Conservation (phyloP, 768 basidiomycete species). For the Lactarius sanguifluus region DNA sequence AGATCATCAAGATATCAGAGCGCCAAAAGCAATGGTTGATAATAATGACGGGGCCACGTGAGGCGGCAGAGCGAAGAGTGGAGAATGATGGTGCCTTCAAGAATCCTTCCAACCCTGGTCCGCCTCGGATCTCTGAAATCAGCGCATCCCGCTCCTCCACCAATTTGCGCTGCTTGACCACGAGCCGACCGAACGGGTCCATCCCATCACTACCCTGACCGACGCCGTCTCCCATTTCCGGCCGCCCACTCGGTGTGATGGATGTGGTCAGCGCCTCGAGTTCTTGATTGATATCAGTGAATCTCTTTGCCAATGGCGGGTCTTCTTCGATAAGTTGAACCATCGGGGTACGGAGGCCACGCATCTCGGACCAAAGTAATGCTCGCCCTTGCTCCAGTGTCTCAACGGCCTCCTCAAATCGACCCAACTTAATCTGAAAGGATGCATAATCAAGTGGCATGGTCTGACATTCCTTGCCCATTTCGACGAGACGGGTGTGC, state of each 20-base stretch:
- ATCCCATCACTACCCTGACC: not conserved
- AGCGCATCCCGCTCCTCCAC: constrained; percentile 1
- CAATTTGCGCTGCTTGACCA: not conserved
- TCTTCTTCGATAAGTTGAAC: not conserved
- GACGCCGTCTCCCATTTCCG: not conserved
- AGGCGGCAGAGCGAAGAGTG: not conserved
- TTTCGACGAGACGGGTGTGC: not conserved
- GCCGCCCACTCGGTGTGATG: not conserved
- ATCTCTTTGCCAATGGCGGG: not conserved
- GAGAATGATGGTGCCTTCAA: not conserved
- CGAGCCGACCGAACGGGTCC: not conserved
- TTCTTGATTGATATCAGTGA: not conserved
- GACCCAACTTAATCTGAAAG: constrained; percentile 6
- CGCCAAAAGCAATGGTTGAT: constrained; percentile 7
- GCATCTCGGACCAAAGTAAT: constrained; percentile 14
- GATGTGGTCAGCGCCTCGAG: not conserved
- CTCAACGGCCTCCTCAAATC: constrained; percentile 15
- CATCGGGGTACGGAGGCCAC: constrained; percentile 2
- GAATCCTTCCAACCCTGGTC: constrained; percentile 8
- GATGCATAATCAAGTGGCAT: constrained; percentile 11
- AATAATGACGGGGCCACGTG: constrained; percentile 6
- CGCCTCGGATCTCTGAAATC: not conserved
- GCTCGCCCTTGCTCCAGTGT: constrained; percentile 14
- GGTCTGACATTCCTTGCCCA: not conserved
- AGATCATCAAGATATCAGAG: constrained; percentile 7